Percentiles rank a stretch among this genome's conserved stretches.
phyloP scores from a whole-genome alignment of 768 basidiomycete genomes.

The Pseudohyphozyma bogoriensis region DNA sequence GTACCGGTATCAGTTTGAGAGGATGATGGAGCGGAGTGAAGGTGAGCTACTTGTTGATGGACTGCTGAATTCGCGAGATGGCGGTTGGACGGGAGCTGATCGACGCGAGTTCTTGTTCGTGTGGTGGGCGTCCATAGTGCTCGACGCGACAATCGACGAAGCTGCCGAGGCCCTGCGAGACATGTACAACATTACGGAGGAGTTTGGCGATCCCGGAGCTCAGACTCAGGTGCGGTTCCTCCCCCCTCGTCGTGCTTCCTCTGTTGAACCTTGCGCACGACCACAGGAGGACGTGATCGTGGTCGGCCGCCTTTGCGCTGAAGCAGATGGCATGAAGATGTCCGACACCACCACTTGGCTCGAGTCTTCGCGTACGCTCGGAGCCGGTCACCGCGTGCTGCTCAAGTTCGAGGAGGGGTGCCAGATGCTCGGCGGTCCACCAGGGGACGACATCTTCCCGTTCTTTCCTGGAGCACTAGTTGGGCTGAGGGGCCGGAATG shows the following conservation, averaged over 20 bases:
- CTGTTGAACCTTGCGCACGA: slow-evolving; percentile 45
- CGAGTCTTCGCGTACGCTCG: slow-evolving; percentile 72
- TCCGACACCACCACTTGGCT: slow-evolving; percentile 62
- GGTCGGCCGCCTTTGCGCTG: slow-evolving; percentile 64
- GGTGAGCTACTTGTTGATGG: slow-evolving; percentile 44
- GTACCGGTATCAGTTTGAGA: slow-evolving; percentile 90
- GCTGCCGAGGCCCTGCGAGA: slow-evolving; percentile 61
- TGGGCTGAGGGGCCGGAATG: slow-evolving; percentile 77
- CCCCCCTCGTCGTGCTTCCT: not conserved
- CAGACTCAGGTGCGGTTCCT: slow-evolving; percentile 17
- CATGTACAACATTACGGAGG: slow-evolving; percentile 53
- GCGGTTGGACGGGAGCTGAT: not conserved
- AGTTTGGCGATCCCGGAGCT: slow-evolving; percentile 63
- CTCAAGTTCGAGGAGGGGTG: slow-evolving; percentile 60
- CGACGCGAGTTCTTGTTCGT: not conserved
- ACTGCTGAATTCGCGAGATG: not conserved
- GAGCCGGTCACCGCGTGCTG: slow-evolving; percentile 52
- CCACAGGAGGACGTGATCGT: slow-evolving; percentile 51
- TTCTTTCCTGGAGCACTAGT: slow-evolving; percentile 84
- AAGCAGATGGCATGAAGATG: slow-evolving; percentile 50
- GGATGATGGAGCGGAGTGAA: slow-evolving; percentile 69
- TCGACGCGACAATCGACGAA: slow-evolving; percentile 82
- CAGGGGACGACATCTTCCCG: slow-evolving; percentile 56
- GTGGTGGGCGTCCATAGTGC: slow-evolving; percentile 42
- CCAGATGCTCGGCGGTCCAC: slow-evolving; percentile 55